phyloP scores from a whole-genome alignment of 805 yeast genomes.

The Saturnispora kantuleensis region DNA sequence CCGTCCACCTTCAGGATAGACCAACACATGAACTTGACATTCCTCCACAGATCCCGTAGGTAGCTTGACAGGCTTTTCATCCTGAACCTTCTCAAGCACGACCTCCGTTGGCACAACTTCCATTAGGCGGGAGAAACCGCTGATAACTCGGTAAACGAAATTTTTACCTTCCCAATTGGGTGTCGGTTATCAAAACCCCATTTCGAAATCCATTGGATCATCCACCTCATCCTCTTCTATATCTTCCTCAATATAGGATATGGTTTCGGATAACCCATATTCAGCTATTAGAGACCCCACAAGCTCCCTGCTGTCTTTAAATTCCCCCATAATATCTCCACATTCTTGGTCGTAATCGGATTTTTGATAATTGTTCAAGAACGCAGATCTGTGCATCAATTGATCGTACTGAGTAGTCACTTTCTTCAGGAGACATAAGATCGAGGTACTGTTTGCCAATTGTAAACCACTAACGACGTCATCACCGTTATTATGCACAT shows the following conservation, averaged over 20 bases:
- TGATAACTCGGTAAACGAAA: not conserved
- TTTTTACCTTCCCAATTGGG: not conserved
- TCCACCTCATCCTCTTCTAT: conserved; percentile 24
- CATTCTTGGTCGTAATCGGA: conserved; percentile 35
- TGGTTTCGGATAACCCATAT: conserved; percentile 33
- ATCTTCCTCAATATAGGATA: conserved; percentile 38
- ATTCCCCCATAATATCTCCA: conserved; percentile 39
- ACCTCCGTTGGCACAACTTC: not conserved
- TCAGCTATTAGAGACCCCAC: conserved; percentile 36
- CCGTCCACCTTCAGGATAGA: conserved; percentile 3
- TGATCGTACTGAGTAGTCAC: conserved; percentile 71
- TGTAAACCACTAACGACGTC: conserved; percentile 65
- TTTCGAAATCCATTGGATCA: not conserved
- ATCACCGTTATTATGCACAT: conserved; percentile 26
- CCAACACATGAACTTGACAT: not conserved
- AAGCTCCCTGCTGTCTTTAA: conserved; percentile 38
- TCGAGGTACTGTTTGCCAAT: conserved; percentile 74
- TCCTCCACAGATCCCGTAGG: not conserved
- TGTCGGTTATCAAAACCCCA: not conserved
- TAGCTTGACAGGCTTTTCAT: not conserved
- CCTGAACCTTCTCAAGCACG: not conserved
- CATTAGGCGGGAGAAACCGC: not conserved
- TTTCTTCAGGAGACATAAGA: conserved; percentile 54
- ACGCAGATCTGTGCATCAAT: conserved; percentile 72
- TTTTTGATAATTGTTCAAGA: conserved; percentile 62